These are phyloP conservation scores for Piromyces sp. DNA, from an alignment of 192 early-diverging fungal genomes.

Conservation along the genomic window DNA sequence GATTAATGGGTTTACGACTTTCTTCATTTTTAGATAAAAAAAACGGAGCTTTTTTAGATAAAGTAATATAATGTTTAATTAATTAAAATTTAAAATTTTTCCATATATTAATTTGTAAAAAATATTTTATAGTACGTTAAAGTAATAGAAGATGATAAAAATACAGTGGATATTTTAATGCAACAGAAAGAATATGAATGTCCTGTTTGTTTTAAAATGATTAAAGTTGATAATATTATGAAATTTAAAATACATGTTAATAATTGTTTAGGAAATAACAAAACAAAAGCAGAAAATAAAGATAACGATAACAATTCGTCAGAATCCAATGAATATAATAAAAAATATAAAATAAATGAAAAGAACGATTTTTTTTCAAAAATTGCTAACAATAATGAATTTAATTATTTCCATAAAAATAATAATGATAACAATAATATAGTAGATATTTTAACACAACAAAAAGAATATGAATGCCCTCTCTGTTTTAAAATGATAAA, in stretches of 20 bases:
- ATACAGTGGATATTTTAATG: not conserved
- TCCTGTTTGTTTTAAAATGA: not conserved
- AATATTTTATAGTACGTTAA: not conserved
- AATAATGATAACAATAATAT: too few species aligned
- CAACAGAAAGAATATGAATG: not conserved
- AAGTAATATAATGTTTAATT: not conserved
- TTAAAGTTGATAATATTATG: not conserved
- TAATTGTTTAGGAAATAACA: not conserved
- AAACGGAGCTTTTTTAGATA: not conserved
- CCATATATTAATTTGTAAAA: too few species aligned
- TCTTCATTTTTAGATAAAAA: not conserved
- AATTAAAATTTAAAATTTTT: too few species aligned
- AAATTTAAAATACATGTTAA: not conserved
- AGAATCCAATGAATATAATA: not conserved
- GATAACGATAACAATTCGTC: not conserved
- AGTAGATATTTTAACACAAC: too few species aligned
- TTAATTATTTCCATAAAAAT: too few species aligned
- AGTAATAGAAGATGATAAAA: not conserved
- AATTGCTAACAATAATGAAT: too few species aligned
- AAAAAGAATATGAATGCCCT: too few species aligned
- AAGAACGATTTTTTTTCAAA: not conserved
- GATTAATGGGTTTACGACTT: not conserved
- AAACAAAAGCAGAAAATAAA: not conserved
- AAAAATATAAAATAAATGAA: not conserved
- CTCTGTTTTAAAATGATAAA: too few species aligned